Evolutionary conservation across 495 filamentous ascomycete species (phyloP), one percentile per base, ranked within the genome.

Genomic region (Parathielavia hyrcaniae): DNA sequence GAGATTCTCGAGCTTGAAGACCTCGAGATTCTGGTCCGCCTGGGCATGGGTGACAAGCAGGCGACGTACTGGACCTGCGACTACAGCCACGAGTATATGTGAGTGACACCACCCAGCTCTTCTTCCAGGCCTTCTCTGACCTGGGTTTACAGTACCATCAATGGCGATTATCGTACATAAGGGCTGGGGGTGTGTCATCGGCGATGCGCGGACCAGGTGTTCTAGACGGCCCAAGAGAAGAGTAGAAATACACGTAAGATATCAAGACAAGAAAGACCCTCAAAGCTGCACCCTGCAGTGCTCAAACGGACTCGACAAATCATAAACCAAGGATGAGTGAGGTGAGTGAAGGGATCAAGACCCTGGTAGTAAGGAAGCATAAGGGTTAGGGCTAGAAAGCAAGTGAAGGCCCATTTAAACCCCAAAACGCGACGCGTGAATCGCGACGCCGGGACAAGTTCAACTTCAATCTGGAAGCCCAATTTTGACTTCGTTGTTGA

Each of bases 51-150:
- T 26, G 73, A 78, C 57, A 83, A 90, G 68, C 84, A 91, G 71
- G 89, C 87, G 11, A 83, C 84, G 11, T 91, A 90, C 71, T 97
- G 90, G 87, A 96, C 92, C 61, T 97, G 93, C 71, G 93, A 97
- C 75, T 95, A 96, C 73, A 96, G 90, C 73, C 93, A 97, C 71
- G 93, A 97, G 75, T 98, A 93, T 77, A 90, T 86, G 70, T 74
- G 47, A 69, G 69, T 63, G 39, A 57, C n/a, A 0, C 26, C 26
- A 30, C 26, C 26, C 26, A 30, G 26, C 52, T 11, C 4, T 26
- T 13, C 3, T 1, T 14, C 26, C 9, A 49, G 17, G 43, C 50
- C 14, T 30, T 16, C 20, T 13, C 47, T 38, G 16, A 35, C 38
- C n/a, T 51, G 20, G 20, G 12, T 19, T 30, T 49, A 54, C 26